Conservation (phyloP, 108 stramenopile species). For the Phaeodactylum tricornutum region DNA sequence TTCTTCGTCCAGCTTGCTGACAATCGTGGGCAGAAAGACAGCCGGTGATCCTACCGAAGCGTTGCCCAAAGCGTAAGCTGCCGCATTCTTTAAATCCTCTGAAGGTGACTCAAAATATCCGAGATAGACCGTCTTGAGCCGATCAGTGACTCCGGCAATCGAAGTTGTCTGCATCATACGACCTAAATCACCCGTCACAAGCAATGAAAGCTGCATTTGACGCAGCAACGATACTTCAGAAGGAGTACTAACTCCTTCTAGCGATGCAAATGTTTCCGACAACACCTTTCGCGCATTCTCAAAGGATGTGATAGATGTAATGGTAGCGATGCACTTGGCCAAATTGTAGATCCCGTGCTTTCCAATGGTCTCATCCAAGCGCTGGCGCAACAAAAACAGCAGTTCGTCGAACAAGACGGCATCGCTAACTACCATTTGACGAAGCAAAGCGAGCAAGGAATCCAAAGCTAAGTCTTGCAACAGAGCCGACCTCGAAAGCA, state of each 20-base stretch:
- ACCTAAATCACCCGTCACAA: constrained; percentile 88
- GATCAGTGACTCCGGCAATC: constrained; percentile 35
- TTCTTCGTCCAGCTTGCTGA: constrained; percentile 59
- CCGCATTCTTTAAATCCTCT: constrained; percentile 92
- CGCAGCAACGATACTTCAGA: constrained; percentile 15
- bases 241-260: constrained; percentile 27
- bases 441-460: constrained; percentile 60
- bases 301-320: constrained; percentile 35
- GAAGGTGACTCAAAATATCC: constrained; percentile 63
- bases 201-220: constrained; percentile 67
- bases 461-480: constrained; percentile 83
- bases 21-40: constrained; percentile 77
- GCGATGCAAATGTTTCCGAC: constrained; percentile 28
- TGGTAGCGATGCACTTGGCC: constrained; percentile 69
- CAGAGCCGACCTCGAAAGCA: constrained; percentile 76
- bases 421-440: constrained; percentile 43
- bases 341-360: constrained; percentile 79
- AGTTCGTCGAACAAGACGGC: constrained; percentile 71
- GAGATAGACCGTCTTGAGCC: constrained; percentile 48
- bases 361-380: constrained; percentile 20
- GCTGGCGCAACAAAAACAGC: constrained; percentile 33
- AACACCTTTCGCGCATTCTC: constrained; percentile 34
- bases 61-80: constrained; percentile 88
- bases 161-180: constrained; percentile 61
- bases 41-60: constrained; percentile 74